Conservation (phyloP, 208 protist species). For the Trypanosoma brucei region DNA sequence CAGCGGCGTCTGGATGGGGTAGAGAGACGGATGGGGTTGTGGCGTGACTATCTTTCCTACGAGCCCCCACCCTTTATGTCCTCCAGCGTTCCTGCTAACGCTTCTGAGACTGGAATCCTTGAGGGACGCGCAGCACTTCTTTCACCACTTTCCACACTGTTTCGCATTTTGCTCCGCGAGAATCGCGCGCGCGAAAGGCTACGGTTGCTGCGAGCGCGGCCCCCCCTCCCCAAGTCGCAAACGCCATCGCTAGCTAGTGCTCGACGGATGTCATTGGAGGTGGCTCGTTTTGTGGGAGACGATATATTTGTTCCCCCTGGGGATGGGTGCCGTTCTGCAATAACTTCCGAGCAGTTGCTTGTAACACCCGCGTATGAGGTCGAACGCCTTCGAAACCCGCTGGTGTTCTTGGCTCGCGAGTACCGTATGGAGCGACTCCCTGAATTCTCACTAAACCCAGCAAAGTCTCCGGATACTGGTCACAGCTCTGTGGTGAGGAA, state of each 20-base stretch:
- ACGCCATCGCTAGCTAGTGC: neutral
- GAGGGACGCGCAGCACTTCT: constrained; percentile 21
- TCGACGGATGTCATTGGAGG: constrained; percentile 10
- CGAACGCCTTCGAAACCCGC: constrained; percentile 26
- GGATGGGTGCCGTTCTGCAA: neutral
- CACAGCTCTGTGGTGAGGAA: constrained; percentile 14
- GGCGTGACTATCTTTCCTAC: constrained; percentile 16
- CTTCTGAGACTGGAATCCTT: constrained; percentile 9
- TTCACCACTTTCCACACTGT: constrained; percentile 17
- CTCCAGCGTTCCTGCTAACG: too few relatives aligned
- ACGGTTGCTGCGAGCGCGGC: constrained; percentile 5
- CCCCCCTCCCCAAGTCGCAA: neutral
- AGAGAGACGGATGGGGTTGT: constrained; percentile 7
- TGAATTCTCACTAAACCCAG: constrained; percentile 37
- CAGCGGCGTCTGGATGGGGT: constrained; percentile 4
- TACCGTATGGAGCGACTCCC: constrained; percentile 33
- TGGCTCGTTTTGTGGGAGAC: constrained; percentile 10
- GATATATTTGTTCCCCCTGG: neutral
- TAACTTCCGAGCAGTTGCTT: constrained; percentile 14
- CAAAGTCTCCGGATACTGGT: constrained; percentile 19
- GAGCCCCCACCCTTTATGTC: neutral
- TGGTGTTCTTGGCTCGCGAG: constrained; percentile 31
- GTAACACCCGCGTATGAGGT: constrained; percentile 14
- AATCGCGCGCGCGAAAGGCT: constrained; percentile 18
- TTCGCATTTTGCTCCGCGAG: constrained; percentile 22